These are phyloP conservation scores for Nyssa sinensis DNA, from an alignment of 148 eudicot species.

Conservation along the genomic window DNA sequence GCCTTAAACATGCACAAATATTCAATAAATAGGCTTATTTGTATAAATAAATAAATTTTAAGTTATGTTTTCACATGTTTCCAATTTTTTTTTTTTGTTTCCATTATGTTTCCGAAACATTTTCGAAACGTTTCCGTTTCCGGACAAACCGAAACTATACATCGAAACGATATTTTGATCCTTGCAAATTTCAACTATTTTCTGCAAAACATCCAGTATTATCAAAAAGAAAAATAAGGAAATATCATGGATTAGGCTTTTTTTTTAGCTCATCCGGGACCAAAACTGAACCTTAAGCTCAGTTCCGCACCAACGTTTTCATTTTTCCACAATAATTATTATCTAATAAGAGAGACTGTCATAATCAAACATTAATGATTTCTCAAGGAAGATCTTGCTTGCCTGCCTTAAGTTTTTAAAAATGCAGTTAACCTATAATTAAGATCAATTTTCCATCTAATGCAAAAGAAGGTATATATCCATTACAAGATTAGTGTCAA, in stretches of 20 bases:
- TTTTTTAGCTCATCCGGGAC: background rate
- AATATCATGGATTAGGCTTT: background rate
- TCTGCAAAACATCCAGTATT: background rate
- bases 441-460: background rate
- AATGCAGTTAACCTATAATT: background rate
- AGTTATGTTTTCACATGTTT: too few relatives aligned
- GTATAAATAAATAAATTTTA: too few relatives aligned
- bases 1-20: too few relatives aligned
- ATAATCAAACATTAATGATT: background rate
- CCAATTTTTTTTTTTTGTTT: too few relatives aligned
- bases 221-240: background rate
- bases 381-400: background rate
- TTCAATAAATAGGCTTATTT: too few relatives aligned
- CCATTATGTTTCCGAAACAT: too few relatives aligned
- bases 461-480: conserved; percentile 1
- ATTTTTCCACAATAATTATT: background rate
- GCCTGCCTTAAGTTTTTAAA: background rate
- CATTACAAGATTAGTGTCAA: conserved; percentile 31
- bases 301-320: background rate
- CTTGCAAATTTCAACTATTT: too few relatives aligned
- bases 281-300: background rate
- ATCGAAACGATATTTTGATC: too few relatives aligned
- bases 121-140: too few relatives aligned
- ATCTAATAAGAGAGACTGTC: background rate
- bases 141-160: too few relatives aligned